These are phyloP conservation scores for Talaromyces pinophilus DNA, from an alignment of 2,329 filamentous ascomycete genomes.

Conservation along the genomic window DNA sequence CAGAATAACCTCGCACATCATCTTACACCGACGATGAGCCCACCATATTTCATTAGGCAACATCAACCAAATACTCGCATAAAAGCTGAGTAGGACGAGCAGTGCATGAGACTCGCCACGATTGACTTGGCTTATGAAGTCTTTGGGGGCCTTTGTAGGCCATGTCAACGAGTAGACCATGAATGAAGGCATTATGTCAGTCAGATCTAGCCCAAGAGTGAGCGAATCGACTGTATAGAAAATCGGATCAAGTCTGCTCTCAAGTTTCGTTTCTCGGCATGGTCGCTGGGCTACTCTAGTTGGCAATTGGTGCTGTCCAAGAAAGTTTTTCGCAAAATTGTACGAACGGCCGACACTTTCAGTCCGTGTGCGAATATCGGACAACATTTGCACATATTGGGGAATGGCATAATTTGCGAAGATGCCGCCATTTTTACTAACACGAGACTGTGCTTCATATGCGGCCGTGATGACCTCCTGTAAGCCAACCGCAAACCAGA, in stretches of 20 bases:
- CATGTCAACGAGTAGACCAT: slow-evolving; percentile 9
- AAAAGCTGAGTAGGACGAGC: slow-evolving; percentile 9
- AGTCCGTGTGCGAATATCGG: slow-evolving; percentile 4
- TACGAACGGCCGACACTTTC: background rate
- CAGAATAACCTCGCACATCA: slow-evolving; percentile 8
- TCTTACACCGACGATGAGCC: slow-evolving; percentile 3
- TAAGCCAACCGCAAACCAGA: slow-evolving; percentile 8
- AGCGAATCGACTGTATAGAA: slow-evolving; percentile 4
- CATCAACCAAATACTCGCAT: slow-evolving; percentile 5
- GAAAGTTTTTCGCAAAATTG: slow-evolving; percentile 2
- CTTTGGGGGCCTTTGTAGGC: background rate
- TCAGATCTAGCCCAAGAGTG: slow-evolving; percentile 3
- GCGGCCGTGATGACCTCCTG: slow-evolving; percentile 3
- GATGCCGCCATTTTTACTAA: background rate
- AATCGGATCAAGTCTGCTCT: background rate
- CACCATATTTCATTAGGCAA: background rate
- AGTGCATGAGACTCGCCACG: background rate
- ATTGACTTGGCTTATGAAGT: background rate
- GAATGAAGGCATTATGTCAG: slow-evolving; percentile 6
- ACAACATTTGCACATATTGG: slow-evolving; percentile 4
- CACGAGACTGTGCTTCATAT: background rate
- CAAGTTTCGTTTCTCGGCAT: background rate
- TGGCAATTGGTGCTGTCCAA: slow-evolving; percentile 2
- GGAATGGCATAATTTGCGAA: slow-evolving; percentile 6
- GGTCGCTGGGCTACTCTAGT: background rate